Base-by-base conservation (phyloP, 1,284 basidiomycete genomes). In the Naganishia sp. region DNA sequence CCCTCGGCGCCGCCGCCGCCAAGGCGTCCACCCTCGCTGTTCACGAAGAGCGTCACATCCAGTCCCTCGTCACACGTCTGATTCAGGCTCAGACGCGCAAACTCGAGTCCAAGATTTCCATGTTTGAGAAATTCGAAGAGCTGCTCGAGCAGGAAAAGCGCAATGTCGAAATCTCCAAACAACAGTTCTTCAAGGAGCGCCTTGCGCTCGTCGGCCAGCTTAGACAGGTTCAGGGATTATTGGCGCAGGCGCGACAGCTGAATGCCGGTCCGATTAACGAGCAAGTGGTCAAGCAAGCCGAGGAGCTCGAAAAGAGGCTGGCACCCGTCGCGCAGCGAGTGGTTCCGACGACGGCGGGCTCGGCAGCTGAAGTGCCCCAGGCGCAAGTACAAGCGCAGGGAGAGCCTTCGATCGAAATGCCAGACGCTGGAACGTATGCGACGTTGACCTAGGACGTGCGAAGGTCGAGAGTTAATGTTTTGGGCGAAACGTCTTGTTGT, bases 81-180 rank as follows among this genome's bases (percentile, higher is more conserved):
- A 90, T 98, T 79, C 90, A 93, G 74, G 86, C 95, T 36, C 96
- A 95, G 66, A 83, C 97, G 54, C 88, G 87, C 21, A 98, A 98
- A 79, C 86, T 99, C 56, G 94, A 98, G 77, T 82, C 94, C 69
- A 96, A 97, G 83, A 90, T 93, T 84, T 80, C 85, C 3, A 90
- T 94, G 77, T 96, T 96, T 75, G 93, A 95, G 77, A 87, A 91
- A 75, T 83, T 97, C 61, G 94, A 97, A 77, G 88, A 90, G 60
- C 82, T 92, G 23, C 82, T 97, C 50, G 94, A 96, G 77, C 88
- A 90, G 66, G 94, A 97, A 79, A 77, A 78, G 68, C 71, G 79
- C 48, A 74, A 75, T 52, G 70, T 81, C 55, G 80, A 81, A 69
- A 66, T 78, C 16, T 75, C 75, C 18, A 74, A 75, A 59, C 78